Conservation (phyloP, 2,329 filamentous ascomycete species). For the Paracorniculantispora psalliotae region DNA sequence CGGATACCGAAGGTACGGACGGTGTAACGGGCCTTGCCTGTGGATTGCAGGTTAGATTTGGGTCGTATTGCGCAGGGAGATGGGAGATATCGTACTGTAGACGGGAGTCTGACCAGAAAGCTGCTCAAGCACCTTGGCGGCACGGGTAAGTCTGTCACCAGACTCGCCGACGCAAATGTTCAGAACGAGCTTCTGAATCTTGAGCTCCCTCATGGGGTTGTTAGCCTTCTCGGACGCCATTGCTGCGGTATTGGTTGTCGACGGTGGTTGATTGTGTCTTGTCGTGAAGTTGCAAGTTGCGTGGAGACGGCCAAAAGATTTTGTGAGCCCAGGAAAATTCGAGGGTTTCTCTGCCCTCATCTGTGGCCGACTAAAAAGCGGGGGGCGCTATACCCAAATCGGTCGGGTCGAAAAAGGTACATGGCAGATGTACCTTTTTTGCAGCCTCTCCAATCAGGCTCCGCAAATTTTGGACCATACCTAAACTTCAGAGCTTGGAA, state of each 20-base stretch:
- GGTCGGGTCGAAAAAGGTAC: conserved; percentile 28
- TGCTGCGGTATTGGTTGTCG: conserved; percentile 32
- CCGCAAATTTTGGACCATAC: conserved; percentile 41
- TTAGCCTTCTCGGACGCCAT: conserved; percentile 72
- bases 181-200: conserved; percentile 98
- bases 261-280: conserved; percentile 28
- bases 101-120: conserved; percentile 98
- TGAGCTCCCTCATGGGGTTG: conserved; percentile 99
- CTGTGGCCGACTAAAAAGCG: conserved; percentile 23
- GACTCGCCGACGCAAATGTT: conserved; percentile 99
- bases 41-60: conserved; percentile 15
- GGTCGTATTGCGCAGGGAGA: conserved; percentile 21
- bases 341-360: conserved; percentile 40
- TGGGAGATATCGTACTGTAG: conserved; percentile 66
- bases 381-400: conserved; percentile 3
- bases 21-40: conserved; percentile 99
- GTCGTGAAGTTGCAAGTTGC: conserved; percentile 27
- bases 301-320: conserved; percentile 24
- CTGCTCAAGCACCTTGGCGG: conserved; percentile 99
- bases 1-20: conserved; percentile 99
- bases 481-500: conserved; percentile 33
- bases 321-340: conserved; percentile 34
- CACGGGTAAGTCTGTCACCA: conserved; percentile 99
- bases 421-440: conserved; percentile 26
- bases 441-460: conserved; percentile 39